Base-by-base conservation (phyloP, 345 rosid genomes). In the Populus deltoides region DNA sequence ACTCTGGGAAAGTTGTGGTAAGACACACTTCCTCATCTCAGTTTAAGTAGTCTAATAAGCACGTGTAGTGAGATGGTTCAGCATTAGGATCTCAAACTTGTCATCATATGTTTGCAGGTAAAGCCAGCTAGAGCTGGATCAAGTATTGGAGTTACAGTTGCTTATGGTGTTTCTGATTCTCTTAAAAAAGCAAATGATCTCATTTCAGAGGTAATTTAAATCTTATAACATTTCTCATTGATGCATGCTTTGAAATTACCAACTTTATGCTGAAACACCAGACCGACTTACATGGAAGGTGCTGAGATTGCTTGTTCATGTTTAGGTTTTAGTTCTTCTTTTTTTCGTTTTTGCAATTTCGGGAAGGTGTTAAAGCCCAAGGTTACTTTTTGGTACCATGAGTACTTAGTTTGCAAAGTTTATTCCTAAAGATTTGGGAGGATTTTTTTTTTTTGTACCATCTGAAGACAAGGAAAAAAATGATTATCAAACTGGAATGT, bases 61-160 rank as follows among this genome's bases (percentile, higher is more conserved):
- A 35, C 9, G 55, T 68, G 72, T 69, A 25, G 66, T 66, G 53
- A 73, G 79, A 70, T 73, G 68, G 57, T 78, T 80, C 55, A 39
- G 75, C 59, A 24, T 70, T 29, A 45, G 68, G 70, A 66, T 71
- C 77, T 77, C 61, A 43, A 74, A 76, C 51, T 70, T 70, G 47
- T 72, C 18, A 70, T 55, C 73, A 29, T 61, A 5, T 13, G 27
- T 62, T 67, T 83, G 53, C 83, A 95, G 99, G 99, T 95, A 57
- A 95, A 95, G 86, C 99, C 99, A 72, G 86, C 94, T 49, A 84
- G 85, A 81, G 94, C 99, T 83, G 99, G 98, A 68, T 95, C 98
- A 81, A 95, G 98, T 84, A 92, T 95, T 85, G 99, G 99, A 79
- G 98, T 95, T 66, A 87, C 90, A 71, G 97, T 95, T 83, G 97